A percentile compares a stretch with the other conserved stretches of the same genome.
phyloP scores from a whole-genome alignment of 805 yeast species.

The Vanderwaltozyma polyspora region DNA sequence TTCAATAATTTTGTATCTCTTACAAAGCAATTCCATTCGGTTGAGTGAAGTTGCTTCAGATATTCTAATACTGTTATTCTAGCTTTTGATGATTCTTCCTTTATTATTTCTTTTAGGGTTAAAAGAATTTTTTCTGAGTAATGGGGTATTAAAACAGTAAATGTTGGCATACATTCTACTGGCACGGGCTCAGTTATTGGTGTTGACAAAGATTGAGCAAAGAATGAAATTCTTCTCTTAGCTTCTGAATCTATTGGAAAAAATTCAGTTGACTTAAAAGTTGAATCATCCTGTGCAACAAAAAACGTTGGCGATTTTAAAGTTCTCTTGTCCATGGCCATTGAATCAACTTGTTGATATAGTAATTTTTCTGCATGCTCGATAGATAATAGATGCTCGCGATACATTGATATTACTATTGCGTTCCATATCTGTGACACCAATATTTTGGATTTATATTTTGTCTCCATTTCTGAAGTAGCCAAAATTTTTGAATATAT shows the following conservation, averaged over 20 bases:
- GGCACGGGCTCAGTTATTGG: conserved; percentile 70
- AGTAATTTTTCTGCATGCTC: conserved; percentile 61
- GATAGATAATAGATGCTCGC: conserved; percentile 64
- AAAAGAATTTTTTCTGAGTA: conserved; percentile 73
- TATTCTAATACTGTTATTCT: conserved; percentile 70
- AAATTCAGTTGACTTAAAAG: conserved; percentile 41
- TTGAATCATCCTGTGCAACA: conserved; percentile 70
- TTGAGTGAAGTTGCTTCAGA: conserved; percentile 55
- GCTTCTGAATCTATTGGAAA: conserved; percentile 65
- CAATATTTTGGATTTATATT: conserved; percentile 40
- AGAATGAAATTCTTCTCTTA: conserved; percentile 70
- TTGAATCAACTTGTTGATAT: conserved; percentile 38
- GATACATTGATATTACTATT: conserved; percentile 67
- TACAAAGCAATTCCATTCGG: conserved; percentile 76
- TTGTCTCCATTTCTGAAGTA: conserved; percentile 36
- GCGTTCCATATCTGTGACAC: conserved; percentile 77
- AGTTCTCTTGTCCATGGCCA: conserved; percentile 29
- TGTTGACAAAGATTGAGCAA: conserved; percentile 81
- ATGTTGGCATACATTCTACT: conserved; percentile 62
- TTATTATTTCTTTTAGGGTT: conserved; percentile 66
- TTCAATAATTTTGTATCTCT: conserved; percentile 60
- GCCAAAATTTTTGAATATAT: conserved; percentile 59
- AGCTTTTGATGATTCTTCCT: conserved; percentile 47
- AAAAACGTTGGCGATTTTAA: conserved; percentile 69
- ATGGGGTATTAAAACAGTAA: conserved; percentile 79